phyloP scores from a whole-genome alignment of 768 basidiomycete species.

The Trichaptum fuscoviolaceum region DNA sequence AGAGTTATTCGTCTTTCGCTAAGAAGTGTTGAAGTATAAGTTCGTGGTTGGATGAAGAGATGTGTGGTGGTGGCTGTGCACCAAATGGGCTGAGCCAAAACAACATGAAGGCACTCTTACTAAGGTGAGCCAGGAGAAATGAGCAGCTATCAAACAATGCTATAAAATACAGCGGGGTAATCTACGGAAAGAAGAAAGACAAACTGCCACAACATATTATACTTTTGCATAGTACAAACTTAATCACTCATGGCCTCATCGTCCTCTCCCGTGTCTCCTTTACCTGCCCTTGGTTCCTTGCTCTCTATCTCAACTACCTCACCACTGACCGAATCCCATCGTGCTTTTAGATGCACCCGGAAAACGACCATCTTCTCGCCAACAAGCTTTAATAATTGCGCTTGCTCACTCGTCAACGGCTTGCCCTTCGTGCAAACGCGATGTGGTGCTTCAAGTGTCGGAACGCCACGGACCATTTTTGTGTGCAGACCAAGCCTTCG shows the following conservation, averaged over 20 bases:
- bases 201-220: not conserved
- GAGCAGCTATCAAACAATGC: not conserved
- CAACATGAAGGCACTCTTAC: not conserved
- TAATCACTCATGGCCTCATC: conserved; percentile 17
- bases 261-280: conserved; percentile 27
- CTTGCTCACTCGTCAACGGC: conserved; percentile 75
- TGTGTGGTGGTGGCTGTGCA: not conserved
- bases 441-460: conserved; percentile 75
- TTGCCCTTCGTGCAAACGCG: conserved; percentile 82
- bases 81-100: not conserved
- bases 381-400: conserved; percentile 87
- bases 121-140: not conserved
- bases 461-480: conserved; percentile 80
- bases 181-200: not conserved
- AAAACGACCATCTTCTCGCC: conserved; percentile 88
- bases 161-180: not conserved
- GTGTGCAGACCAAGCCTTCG: conserved; percentile 88
- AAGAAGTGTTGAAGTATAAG: not conserved
- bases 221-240: not conserved
- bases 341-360: conserved; percentile 59
- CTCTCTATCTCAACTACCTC: conserved; percentile 57
- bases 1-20: not conserved
- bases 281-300: conserved; percentile 29
- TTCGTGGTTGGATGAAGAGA: not conserved
- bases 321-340: conserved; percentile 69